A percentile compares a stretch with the other conserved stretches of the same genome.
phyloP scores from a whole-genome alignment of 352 stramenopile genomes.

The Pythium chondricola region DNA sequence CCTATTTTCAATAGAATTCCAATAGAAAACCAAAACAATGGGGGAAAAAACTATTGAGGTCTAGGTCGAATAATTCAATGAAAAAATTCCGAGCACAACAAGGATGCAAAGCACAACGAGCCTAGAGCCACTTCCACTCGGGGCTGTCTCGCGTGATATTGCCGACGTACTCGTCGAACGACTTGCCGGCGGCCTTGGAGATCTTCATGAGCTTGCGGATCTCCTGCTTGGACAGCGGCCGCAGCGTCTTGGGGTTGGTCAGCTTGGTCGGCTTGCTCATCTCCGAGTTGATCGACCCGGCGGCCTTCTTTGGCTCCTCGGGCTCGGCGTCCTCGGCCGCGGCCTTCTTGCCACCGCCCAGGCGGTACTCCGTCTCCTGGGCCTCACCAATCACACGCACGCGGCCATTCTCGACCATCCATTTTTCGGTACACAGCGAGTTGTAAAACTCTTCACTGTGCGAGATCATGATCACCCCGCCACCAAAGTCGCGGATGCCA shows the following conservation, averaged over 20 bases:
- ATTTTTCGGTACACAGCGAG: constrained; percentile 72
- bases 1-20: too few relatives aligned
- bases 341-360: constrained; percentile 52
- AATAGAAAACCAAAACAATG: too few relatives aligned
- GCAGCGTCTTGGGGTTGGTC: constrained; percentile 68
- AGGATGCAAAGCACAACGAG: neutral
- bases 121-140: constrained; percentile 68
- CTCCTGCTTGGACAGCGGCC: constrained; percentile 61
- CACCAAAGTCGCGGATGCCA: constrained; percentile 64
- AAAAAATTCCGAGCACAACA: too few relatives aligned
- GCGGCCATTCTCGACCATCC: constrained; percentile 59
- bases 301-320: constrained; percentile 42
- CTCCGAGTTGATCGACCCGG: constrained; percentile 35
- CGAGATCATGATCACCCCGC: constrained; percentile 77
- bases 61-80: too few relatives aligned
- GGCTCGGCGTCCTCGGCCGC: constrained; percentile 40
- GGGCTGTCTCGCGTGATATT: constrained; percentile 49
- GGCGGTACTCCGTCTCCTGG: constrained; percentile 66
- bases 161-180: constrained; percentile 59
- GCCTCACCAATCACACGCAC: constrained; percentile 65
- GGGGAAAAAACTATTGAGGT: too few relatives aligned
- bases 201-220: constrained; percentile 61
- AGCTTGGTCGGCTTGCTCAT: constrained; percentile 67
- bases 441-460: constrained; percentile 83
- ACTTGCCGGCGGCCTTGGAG: constrained; percentile 47